These are phyloP conservation scores for Pseudomonodictys pantanalensis DNA, from an alignment of 495 filamentous ascomycete genomes.

Conservation along the genomic window DNA sequence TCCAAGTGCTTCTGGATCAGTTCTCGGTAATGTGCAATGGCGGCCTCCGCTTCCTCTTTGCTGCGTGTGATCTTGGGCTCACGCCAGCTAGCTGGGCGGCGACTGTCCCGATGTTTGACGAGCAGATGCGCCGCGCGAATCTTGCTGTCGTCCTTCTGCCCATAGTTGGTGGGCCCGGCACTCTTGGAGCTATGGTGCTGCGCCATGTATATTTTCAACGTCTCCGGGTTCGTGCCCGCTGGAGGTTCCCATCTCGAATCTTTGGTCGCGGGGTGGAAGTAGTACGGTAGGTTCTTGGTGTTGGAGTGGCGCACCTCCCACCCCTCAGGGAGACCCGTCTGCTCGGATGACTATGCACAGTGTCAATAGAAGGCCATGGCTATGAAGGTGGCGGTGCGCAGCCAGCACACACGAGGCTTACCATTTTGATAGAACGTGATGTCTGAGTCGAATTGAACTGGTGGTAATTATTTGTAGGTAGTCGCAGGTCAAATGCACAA, in stretches of 20 bases:
- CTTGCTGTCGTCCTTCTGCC: slow-evolving; percentile 70
- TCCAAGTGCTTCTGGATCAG: slow-evolving; percentile 61
- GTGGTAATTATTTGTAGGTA: too few relatives aligned
- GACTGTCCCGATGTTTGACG: slow-evolving; percentile 85
- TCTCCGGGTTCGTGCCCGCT: slow-evolving; percentile 76
- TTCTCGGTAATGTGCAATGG: slow-evolving; percentile 68
- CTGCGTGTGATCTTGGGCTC: slow-evolving; percentile 81
- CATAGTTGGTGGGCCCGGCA: background rate
- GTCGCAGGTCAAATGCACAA: background rate
- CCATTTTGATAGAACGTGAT: slow-evolving; percentile 3
- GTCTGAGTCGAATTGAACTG: too few relatives aligned
- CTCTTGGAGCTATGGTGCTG: slow-evolving; percentile 62
- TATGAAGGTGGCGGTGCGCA: slow-evolving; percentile 4
- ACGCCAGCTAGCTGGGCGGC: slow-evolving; percentile 87
- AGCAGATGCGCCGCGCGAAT: slow-evolving; percentile 89
- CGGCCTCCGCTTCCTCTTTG: slow-evolving; percentile 79
- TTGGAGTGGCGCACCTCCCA: slow-evolving; percentile 97
- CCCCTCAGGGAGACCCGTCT: slow-evolving; percentile 76
- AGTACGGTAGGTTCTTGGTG: slow-evolving; percentile 97
- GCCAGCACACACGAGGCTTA: background rate
- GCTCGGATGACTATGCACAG: slow-evolving; percentile 45
- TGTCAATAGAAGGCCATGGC: slow-evolving; percentile 23
- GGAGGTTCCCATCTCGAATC: slow-evolving; percentile 95
- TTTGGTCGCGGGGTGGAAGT: slow-evolving; percentile 81
- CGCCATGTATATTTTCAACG: slow-evolving; percentile 90